Evolutionary conservation across 441 rosid species (phyloP), one percentile per base, ranked within the genome.

Genomic region (Jatropha podagrica): DNA sequence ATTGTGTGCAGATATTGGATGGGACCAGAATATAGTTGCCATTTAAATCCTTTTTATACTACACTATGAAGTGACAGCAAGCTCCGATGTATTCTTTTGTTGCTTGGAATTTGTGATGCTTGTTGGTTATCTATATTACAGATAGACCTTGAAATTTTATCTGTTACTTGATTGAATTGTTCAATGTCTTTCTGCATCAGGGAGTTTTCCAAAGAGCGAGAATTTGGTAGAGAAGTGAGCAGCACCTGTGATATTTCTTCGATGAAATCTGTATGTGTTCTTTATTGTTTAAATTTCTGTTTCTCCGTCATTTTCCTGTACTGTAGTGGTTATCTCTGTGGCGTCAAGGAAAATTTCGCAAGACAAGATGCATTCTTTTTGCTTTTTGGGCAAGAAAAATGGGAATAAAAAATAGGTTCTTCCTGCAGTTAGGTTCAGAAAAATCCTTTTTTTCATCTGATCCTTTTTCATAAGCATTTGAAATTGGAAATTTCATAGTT

Each of bases 141-240:
- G 15, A 4, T 5, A 18, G 20, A 18, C 27, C 18, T 59, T 27
- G 2, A 23, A 13, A 44, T 13, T 14, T 0, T 32, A 32, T 69
- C 32, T 66, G 27, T n/a, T 15, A 46, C 0, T 40, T 72, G 59
- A 74, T 3, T 52, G 4, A 74, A 44, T 11, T 72, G 13, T 52
- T 56, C 46, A 62, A 37, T 48, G 32, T 51, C 4, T 56, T 72
- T 13, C 63, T 77, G 71, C 80, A 79, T 83, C 85, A 91, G 97
- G 89, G 96, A 89, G 76, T 78, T 89, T 72, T 75, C 86, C 41
- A 90, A 92, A 78, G 98, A 94, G 68, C 86, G 97, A 76, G 97
- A 91, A 41, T 85, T 82, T 72, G 83, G 88, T 62, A 89, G 92
- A 85, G 93, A 90, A 85, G 87, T 86, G 84, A 88, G 85, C 89